Evolutionary conservation across 495 filamentous ascomycete species (phyloP), one percentile per base, ranked within the genome.

Genomic region (Talaromyces stipitatus): DNA sequence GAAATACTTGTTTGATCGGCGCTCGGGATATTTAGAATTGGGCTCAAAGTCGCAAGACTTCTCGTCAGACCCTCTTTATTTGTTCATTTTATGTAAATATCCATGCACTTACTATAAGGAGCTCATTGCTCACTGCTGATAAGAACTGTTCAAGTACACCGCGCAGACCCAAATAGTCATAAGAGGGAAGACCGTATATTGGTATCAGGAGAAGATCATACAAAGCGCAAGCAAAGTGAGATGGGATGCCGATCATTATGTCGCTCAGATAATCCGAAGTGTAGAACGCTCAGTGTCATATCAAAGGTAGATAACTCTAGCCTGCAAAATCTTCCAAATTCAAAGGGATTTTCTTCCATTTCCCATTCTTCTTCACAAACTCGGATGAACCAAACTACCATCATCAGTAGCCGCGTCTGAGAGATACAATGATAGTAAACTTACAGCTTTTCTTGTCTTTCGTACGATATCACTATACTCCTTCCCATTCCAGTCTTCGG

Each of bases 21-120:
- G 63, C 58, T 45, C 36, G 61, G 45, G 59, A 48, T 41, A 60
- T 66, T 50, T 50, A 50, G 47, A 50, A 50, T 28, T 23, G 48
- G 58, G 56, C 59, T 57, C 55, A 46, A 65, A 62, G 55, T 11
- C 59, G 41, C 1, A 50, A 46, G 22, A 22, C 14, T 41, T 52
- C 16, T 61, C 61, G 55, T 30, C 20, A 26, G 26, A 57, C 32
- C n/a, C 26, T 46, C 50, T 48, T 58, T 38, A 23, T 29, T 20
- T 53, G 41, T 54, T 45, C 26, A 33, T 48, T 48, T 26, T 18
- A 24, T 48, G 45, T 48, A 48, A 12, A 48, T 48, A 48, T 7
- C 3, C 22, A 20, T 5, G n/a, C 10, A 48, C 22, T n/a, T 26
- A 48, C 9, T 24, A 26, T 48, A 26, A 48, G 5, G 22, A 26